phyloP scores from a whole-genome alignment of 75 land plant genomes.

The Sequoiadendron giganteum region DNA sequence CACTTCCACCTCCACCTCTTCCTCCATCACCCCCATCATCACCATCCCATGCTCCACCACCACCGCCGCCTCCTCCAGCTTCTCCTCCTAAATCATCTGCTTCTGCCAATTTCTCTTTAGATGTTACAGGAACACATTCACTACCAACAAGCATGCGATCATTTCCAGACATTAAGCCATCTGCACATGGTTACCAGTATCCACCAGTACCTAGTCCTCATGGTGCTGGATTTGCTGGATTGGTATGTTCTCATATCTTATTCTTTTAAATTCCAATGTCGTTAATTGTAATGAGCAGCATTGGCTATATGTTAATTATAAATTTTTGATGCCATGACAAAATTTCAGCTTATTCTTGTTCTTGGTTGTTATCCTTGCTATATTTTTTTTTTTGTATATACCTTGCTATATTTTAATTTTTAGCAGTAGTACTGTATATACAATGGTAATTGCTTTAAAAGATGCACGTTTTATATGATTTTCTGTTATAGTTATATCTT shows the following conservation, averaged over 20 bases:
- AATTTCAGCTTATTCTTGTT: background rate
- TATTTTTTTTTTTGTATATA: no score
- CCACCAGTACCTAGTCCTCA: background rate
- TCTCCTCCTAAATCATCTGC: slow-evolving; percentile 18
- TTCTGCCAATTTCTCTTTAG: background rate
- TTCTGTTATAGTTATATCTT: background rate
- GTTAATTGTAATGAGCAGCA: background rate
- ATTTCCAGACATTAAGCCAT: slow-evolving; percentile 17
- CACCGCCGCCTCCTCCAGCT: slow-evolving; percentile 6
- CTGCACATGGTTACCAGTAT: slow-evolving; percentile 6
- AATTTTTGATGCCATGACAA: background rate
- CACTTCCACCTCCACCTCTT: slow-evolving; percentile 35
- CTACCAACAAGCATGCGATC: slow-evolving; percentile 11
- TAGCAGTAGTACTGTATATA: background rate
- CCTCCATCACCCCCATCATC: slow-evolving; percentile 16
- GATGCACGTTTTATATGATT: background rate
- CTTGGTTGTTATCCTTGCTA: background rate
- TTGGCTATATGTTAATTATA: background rate
- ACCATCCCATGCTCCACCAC: background rate
- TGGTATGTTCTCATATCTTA: background rate
- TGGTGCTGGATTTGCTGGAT: slow-evolving; percentile 1
- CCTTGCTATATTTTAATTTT: background rate
- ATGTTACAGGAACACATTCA: background rate
- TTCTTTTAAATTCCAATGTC: slow-evolving; percentile 1
- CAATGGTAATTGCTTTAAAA: background rate